Conservation (phyloP, 306 rosid genomes). For the Trifolium dubium region DNA sequence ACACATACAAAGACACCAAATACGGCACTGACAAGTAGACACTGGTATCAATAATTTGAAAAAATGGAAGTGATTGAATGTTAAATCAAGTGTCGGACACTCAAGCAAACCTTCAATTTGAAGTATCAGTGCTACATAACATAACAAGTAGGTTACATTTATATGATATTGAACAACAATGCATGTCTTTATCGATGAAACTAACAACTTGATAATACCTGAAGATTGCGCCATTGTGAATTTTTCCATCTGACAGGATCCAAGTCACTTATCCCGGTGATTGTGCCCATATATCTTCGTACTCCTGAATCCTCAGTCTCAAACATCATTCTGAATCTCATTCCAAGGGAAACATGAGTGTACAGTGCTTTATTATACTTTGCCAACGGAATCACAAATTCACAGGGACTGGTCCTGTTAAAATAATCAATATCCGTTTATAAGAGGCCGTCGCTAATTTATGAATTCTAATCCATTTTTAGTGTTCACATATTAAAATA, state of each 20-base stretch:
- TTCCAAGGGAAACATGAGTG: slow-evolving; percentile 93
- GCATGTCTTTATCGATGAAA: slow-evolving; percentile 22
- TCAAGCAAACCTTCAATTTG: background rate
- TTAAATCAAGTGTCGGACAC: no score
- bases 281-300: slow-evolving; percentile 96
- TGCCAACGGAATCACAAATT: slow-evolving; percentile 93
- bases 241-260: slow-evolving; percentile 85
- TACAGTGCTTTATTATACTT: slow-evolving; percentile 88
- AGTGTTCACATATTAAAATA: slow-evolving; percentile 16
- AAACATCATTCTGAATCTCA: slow-evolving; percentile 98
- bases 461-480: background rate
- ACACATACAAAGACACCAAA: background rate
- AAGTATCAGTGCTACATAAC: background rate
- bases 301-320: slow-evolving; percentile 98
- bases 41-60: background rate
- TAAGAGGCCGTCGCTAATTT: slow-evolving; percentile 43
- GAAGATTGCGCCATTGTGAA: slow-evolving; percentile 98
- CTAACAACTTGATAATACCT: slow-evolving; percentile 52
- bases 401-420: slow-evolving; percentile 93
- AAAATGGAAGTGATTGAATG: no score
- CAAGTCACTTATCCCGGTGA: slow-evolving; percentile 87
- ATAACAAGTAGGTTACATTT: background rate
- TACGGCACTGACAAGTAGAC: background rate
- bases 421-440: slow-evolving; percentile 29
- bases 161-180: background rate